Evolutionary conservation across 73 alveolate genomes (phyloP), one percentile per base, ranked within the genome.

Genomic region (Urostyla sp.): DNA sequence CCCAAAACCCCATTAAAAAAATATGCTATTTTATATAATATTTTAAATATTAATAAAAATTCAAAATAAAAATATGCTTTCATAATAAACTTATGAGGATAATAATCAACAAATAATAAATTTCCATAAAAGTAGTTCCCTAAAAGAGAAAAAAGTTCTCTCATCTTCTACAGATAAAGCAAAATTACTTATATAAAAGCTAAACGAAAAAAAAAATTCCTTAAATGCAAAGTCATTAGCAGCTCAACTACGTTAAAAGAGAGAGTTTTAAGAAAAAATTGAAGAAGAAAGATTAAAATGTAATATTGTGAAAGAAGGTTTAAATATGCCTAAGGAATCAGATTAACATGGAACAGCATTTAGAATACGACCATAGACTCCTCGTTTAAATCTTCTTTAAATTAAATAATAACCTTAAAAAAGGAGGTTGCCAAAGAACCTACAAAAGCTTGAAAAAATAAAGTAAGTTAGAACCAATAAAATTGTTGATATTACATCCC

Each of bases 331-430:
- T 10, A 73, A 48, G 20, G 72, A 73, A 23, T 18, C 66, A 23
- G 85, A 73, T 36, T 21, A 73, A 0, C 30, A 73, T 31, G 85
- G 85, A n/a, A 73, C 85, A 28, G 58, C 74, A 2, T 51, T 81
- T 18, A 49, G 91, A 20, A 81, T 81, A 0, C 49, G 91, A 31
- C 91, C 91, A 0, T 40, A 81, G 56, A 81, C 91, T 1, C 91
- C 91, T 1, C 50, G 69, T 34, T 26, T 81, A 43, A 81, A 81
- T 66, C 72, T 81, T 21, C 48, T 81, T 34, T 60, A 49, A 21
- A 10, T 31, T 37, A 48, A 72, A 35, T 67, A 73, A 20, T 13
- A 58, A 28, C 24, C 35, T n/a, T 27, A 57, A 43, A 32, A 30
- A 20, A 67, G 58, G 38, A 60, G 59, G 66, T n/a, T n/a, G n/a